These are phyloP conservation scores for Epichloe aotearoae DNA, from an alignment of 2,329 filamentous ascomycete species.

Conservation along the genomic window DNA sequence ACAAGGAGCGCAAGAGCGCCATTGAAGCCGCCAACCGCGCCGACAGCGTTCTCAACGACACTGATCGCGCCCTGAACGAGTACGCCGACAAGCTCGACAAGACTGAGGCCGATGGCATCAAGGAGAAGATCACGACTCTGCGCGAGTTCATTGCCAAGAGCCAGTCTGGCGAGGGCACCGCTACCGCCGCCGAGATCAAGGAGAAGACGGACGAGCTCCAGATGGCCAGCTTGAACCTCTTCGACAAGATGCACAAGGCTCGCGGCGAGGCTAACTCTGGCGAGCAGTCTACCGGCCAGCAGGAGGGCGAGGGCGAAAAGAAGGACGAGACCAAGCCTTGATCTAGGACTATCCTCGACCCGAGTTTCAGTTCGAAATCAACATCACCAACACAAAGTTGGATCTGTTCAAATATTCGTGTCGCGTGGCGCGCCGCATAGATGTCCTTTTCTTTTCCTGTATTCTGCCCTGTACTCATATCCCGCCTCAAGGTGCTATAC, in stretches of 20 bases:
- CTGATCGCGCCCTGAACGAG: conserved; percentile 96
- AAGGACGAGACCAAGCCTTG: conserved; percentile 61
- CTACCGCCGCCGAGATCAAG: conserved; percentile 89
- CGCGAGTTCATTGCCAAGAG: conserved; percentile 88
- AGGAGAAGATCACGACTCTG: conserved; percentile 79
- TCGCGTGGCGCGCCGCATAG: conserved; percentile 19
- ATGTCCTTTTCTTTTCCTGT: conserved; percentile 18
- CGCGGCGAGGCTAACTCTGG: conserved; percentile 50
- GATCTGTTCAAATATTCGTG: conserved; percentile 20
- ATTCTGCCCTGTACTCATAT: conserved; percentile 41
- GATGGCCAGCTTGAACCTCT: conserved; percentile 86
- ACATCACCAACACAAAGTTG: not conserved
- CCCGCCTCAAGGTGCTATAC: conserved; percentile 22
- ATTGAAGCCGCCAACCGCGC: conserved; percentile 97
- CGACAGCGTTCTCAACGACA: conserved; percentile 92
- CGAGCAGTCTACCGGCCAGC: conserved; percentile 35
- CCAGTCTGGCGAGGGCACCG: conserved; percentile 78
- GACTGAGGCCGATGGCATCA: conserved; percentile 82
- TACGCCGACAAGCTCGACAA: conserved; percentile 95
- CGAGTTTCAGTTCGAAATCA: not conserved
- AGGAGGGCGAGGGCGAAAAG: conserved; percentile 56
- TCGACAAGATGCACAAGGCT: conserved; percentile 99
- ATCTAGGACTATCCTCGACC: conserved; percentile 17
- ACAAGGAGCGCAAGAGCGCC: conserved; percentile 91
- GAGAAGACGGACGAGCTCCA: conserved; percentile 97